Evolutionary conservation across 2,329 filamentous ascomycete species (phyloP).

Genomic region (Pezicula radicicola): DNA sequence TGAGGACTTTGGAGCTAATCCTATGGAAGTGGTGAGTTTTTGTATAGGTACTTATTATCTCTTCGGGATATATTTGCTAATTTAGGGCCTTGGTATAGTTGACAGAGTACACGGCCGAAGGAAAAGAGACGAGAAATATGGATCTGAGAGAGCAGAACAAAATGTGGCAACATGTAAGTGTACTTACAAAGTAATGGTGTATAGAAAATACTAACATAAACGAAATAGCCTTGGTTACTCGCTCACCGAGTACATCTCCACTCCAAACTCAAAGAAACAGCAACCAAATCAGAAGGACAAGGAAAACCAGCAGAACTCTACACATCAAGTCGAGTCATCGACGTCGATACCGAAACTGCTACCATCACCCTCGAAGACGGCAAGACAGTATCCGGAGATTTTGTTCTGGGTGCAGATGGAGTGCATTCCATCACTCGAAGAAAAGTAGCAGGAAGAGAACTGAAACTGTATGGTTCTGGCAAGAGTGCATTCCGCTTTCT

Average conservation of each 20-base stretch:
- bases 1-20: constrained; percentile 34
- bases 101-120: neutral
- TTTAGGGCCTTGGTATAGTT: neutral
- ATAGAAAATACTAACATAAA: neutral
- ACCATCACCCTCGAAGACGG: constrained; percentile 44
- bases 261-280: constrained; percentile 45
- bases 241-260: constrained; percentile 53
- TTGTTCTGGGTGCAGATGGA: constrained; percentile 54
- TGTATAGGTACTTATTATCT: neutral
- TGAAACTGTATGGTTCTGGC: constrained; percentile 8
- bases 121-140: constrained; percentile 27
- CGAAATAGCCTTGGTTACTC: constrained; percentile 40
- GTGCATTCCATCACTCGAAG: constrained; percentile 27
- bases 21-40: constrained; percentile 4
- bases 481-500: constrained; percentile 21
- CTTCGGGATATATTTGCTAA: neutral
- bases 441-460: neutral
- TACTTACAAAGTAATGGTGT: too few species aligned
- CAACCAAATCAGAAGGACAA: constrained; percentile 34
- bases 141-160: constrained; percentile 29
- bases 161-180: constrained; percentile 39
- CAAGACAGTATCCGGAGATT: constrained; percentile 38
- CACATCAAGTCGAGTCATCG: constrained; percentile 39
- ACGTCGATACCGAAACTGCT: constrained; percentile 37
- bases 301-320: constrained; percentile 35